phyloP scores from a whole-genome alignment of 2,329 filamentous ascomycete genomes.

The Aspergillus flavus region DNA sequence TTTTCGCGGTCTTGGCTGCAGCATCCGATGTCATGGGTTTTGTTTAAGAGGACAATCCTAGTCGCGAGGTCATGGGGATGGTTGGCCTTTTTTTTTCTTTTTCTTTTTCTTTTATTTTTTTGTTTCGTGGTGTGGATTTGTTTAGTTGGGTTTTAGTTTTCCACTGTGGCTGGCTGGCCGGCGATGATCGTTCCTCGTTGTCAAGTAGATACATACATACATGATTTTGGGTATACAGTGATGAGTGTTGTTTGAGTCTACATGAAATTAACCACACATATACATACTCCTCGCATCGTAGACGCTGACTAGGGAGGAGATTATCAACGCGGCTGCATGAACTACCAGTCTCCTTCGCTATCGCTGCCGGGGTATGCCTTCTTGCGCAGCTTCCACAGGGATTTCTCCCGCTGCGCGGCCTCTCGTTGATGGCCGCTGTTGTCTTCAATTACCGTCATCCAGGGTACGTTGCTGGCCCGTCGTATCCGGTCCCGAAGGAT shows the following conservation, averaged over 20 bases:
- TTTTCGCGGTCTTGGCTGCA: neutral
- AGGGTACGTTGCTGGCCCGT: constrained; percentile 43
- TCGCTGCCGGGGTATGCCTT: constrained; percentile 41
- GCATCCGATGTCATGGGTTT: neutral
- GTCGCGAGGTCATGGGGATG: neutral
- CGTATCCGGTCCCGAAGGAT: constrained; percentile 37
- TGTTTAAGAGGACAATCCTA: neutral
- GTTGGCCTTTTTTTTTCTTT: no score
- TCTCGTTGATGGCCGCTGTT: constrained; percentile 32
- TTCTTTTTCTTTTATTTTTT: neutral
- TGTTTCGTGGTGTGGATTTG: neutral
- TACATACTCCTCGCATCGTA: constrained; percentile 1
- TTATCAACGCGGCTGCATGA: neutral
- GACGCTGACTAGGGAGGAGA: neutral
- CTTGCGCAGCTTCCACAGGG: constrained; percentile 44
- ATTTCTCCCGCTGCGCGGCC: constrained; percentile 30
- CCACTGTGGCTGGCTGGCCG: neutral
- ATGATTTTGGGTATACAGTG: neutral
- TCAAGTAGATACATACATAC: neutral
- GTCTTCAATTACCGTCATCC: constrained; percentile 44
- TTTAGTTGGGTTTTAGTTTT: neutral
- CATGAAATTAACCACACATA: neutral
- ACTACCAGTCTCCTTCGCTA: constrained; percentile 39
- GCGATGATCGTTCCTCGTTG: neutral
- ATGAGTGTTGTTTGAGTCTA: neutral